Evolutionary conservation across 2,329 filamentous ascomycete genomes (phyloP).

Genomic region (Cryphonectria carpinicola): DNA sequence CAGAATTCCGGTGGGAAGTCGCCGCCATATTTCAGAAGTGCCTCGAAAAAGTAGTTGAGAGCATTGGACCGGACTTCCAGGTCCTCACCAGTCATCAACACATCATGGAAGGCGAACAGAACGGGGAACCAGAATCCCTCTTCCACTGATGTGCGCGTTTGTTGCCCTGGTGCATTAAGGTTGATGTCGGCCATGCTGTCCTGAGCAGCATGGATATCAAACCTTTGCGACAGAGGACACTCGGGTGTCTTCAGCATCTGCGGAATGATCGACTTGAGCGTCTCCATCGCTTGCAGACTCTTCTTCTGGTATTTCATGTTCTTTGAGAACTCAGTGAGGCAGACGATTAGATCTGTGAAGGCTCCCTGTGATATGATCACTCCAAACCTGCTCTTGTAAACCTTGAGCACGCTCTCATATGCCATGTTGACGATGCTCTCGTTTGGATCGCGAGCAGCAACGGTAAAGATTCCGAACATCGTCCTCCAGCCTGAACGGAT

Average conservation of each 20-base stretch:
- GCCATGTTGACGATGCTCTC: constrained; percentile 96
- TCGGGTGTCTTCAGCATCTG: constrained; percentile 96
- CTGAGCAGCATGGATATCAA: constrained; percentile 42
- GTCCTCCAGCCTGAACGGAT: constrained; percentile 98
- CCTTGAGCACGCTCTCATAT: constrained; percentile 93
- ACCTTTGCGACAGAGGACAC: constrained; percentile 79
- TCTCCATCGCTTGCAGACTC: constrained; percentile 92
- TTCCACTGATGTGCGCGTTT: constrained; percentile 83
- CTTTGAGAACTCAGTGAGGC: constrained; percentile 97
- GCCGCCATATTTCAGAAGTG: constrained; percentile 84
- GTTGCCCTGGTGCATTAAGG: constrained; percentile 54
- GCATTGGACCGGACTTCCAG: constrained; percentile 91
- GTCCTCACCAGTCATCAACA: constrained; percentile 98
- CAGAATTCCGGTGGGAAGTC: constrained; percentile 94
- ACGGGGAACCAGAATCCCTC: constrained; percentile 99
- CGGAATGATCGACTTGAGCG: constrained; percentile 88
- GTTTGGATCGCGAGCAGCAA: constrained; percentile 89
- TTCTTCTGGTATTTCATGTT: constrained; percentile 99
- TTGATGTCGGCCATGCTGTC: constrained; percentile 47
- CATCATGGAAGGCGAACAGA: constrained; percentile 96
- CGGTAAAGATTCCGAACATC: constrained; percentile 98
- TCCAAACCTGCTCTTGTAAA: constrained; percentile 94
- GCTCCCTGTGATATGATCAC: constrained; percentile 95
- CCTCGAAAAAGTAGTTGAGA: constrained; percentile 95
- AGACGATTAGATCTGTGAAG: constrained; percentile 95